These are phyloP conservation scores for Xanthoconium stramineum DNA, from an alignment of 768 basidiomycete species.

Conservation along the genomic window DNA sequence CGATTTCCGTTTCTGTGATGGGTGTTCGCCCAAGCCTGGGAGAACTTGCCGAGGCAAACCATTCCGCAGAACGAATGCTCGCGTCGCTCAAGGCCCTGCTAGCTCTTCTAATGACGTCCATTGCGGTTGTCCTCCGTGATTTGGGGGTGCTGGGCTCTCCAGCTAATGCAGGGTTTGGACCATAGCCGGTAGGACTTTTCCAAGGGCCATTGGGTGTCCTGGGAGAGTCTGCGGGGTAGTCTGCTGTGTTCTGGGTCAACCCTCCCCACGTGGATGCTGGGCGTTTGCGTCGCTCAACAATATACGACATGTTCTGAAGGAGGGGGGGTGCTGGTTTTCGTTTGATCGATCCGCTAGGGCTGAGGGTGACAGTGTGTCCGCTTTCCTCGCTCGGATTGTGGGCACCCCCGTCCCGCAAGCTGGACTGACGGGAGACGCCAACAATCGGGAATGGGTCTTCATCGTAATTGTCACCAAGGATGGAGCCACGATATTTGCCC, in stretches of 20 bases:
- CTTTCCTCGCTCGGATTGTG: slow-evolving; percentile 15
- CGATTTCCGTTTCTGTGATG: slow-evolving; percentile 22
- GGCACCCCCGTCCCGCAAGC: slow-evolving; percentile 4
- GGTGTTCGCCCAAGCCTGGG: slow-evolving; percentile 6
- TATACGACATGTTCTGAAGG: slow-evolving; percentile 14
- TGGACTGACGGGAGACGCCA: slow-evolving; percentile 25
- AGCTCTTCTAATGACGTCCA: slow-evolving; percentile 17
- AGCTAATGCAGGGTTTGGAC: neutral
- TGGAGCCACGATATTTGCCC: slow-evolving; percentile 26
- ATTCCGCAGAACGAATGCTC: slow-evolving; percentile 32
- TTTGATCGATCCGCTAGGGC: slow-evolving; percentile 25
- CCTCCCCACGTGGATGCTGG: slow-evolving; percentile 24
- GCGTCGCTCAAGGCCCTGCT: slow-evolving; percentile 24
- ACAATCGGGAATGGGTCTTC: slow-evolving; percentile 23
- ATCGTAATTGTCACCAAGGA: slow-evolving; percentile 21
- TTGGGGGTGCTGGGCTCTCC: slow-evolving; percentile 7
- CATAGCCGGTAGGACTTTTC: neutral
- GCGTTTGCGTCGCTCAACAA: slow-evolving; percentile 6
- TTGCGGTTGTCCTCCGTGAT: slow-evolving; percentile 13
- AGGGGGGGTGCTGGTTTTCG: slow-evolving; percentile 31
- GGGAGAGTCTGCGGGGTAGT: slow-evolving; percentile 1
- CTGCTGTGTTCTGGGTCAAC: slow-evolving; percentile 6
- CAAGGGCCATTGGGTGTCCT: slow-evolving; percentile 6
- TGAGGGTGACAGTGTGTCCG: slow-evolving; percentile 1
- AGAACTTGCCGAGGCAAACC: slow-evolving; percentile 25